These are phyloP conservation scores for Microsporum audouinii DNA, from an alignment of 2,329 filamentous ascomycete species.

Conservation along the genomic window DNA sequence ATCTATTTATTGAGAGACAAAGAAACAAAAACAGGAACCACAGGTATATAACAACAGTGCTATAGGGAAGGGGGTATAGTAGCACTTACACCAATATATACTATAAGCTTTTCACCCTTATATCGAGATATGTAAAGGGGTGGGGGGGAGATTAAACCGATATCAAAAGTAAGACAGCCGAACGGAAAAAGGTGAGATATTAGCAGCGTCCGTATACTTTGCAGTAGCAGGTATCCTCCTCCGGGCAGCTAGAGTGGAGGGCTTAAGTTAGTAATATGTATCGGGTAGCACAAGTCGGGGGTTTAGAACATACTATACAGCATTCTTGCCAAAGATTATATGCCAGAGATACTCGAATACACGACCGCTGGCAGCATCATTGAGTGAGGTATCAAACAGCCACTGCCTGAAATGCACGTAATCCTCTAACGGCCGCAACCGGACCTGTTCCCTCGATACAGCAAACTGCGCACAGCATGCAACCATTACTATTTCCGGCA, in stretches of 20 bases:
- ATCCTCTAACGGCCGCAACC: conserved; percentile 33
- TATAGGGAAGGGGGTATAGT: not conserved
- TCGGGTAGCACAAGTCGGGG: not conserved
- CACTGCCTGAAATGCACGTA: conserved; percentile 45
- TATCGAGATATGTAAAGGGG: not conserved
- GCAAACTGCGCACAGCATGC: conserved; percentile 53
- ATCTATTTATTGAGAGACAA: too few species aligned
- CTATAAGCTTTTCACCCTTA: not conserved
- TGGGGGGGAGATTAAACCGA: not conserved
- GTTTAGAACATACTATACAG: conserved; percentile 18
- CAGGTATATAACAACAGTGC: not conserved
- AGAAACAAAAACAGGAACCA: too few species aligned
- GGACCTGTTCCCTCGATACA: conserved; percentile 43
- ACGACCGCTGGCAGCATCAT: conserved; percentile 43
- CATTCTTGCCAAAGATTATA: conserved; percentile 32
- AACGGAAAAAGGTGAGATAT: not conserved
- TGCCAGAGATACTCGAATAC: conserved; percentile 53
- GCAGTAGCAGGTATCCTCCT: conserved; percentile 15
- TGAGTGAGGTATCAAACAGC: conserved; percentile 42
- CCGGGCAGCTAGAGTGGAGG: conserved; percentile 11
- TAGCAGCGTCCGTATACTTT: conserved; percentile 17
- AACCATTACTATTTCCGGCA: conserved; percentile 26
- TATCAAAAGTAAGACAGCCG: not conserved
- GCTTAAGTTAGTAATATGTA: conserved; percentile 8
- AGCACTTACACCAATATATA: not conserved